A percentile compares a stretch with the other conserved stretches of the same genome.
Conservation (phyloP, 179 eudicot species). For the Drosera spatulata region DNA sequence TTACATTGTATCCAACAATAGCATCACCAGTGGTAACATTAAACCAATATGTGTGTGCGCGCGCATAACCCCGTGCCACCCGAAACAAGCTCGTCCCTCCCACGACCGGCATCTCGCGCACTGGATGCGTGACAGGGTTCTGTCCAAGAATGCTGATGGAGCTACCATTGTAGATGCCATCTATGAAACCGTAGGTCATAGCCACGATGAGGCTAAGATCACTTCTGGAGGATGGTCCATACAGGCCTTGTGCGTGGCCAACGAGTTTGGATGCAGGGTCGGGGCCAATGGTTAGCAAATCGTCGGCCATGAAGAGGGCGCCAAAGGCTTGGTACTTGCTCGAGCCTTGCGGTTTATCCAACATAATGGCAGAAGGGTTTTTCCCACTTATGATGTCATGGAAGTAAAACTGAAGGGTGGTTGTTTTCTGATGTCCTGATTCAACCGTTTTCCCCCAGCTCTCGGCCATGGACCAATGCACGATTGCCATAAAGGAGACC, state of each 20-base stretch:
- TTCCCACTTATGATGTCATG: constrained; percentile 45
- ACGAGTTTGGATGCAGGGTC: constrained; percentile 1
- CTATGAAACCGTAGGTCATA: constrained; percentile 6
- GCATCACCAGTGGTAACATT: constrained; percentile 6
- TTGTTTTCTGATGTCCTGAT: constrained; percentile 16
- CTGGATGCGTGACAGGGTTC: constrained; percentile 1
- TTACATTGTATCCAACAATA: background rate
- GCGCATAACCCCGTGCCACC: constrained; percentile 7
- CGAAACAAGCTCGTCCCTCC: constrained; percentile 10
- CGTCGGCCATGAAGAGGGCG: no score
- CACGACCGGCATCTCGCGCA: constrained; percentile 11
- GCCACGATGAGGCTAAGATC: constrained; percentile 3
- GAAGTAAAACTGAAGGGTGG: constrained; percentile 44
- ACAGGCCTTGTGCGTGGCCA: constrained; percentile 17
- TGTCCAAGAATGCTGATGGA: constrained; percentile 7
- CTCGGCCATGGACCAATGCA: background rate
- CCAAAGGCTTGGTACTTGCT: no score
- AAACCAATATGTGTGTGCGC: background rate
- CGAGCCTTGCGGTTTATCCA: constrained; percentile 19
- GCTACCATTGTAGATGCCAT: background rate
- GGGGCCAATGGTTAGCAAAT: no score
- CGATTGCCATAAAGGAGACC: background rate
- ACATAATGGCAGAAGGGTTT: constrained; percentile 23
- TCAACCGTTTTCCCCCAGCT: constrained; percentile 35
- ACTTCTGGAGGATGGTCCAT: constrained; percentile 1